phyloP scores from a whole-genome alignment of 108 stramenopile species.

The Bacterosira constricta region DNA sequence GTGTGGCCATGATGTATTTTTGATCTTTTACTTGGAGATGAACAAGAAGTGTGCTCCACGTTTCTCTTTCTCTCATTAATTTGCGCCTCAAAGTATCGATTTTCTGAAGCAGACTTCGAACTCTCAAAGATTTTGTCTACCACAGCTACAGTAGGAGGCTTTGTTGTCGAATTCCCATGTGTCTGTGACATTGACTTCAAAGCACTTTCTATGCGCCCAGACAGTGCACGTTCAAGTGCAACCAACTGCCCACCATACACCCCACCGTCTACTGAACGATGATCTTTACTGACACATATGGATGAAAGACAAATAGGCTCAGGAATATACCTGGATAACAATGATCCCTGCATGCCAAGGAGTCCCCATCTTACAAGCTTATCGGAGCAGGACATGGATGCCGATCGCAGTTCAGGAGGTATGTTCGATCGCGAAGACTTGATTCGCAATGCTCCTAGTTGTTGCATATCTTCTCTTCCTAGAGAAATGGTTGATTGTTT shows the following conservation, averaged over 20 bases:
- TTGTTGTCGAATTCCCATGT: not conserved
- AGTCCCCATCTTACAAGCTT: conserved; percentile 86
- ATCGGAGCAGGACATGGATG: conserved; percentile 91
- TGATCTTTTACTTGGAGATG: not conserved
- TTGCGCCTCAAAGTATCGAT: conserved; percentile 6
- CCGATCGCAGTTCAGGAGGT: conserved; percentile 66
- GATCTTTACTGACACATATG: conserved; percentile 72
- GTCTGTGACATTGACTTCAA: conserved; percentile 9
- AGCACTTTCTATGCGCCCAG: conserved; percentile 39
- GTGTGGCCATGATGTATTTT: not conserved
- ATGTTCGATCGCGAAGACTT: conserved; percentile 93
- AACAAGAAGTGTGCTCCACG: not conserved
- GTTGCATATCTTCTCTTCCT: conserved; percentile 68
- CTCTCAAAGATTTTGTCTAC: conserved; percentile 31
- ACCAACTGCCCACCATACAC: conserved; percentile 38
- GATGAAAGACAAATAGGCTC: conserved; percentile 62
- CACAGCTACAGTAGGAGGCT: conserved; percentile 53
- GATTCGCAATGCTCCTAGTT: conserved; percentile 75
- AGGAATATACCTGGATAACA: conserved; percentile 49
- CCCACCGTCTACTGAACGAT: conserved; percentile 37
- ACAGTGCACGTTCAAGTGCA: conserved; percentile 70
- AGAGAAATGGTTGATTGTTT: conserved; percentile 22
- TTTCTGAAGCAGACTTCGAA: conserved; percentile 42
- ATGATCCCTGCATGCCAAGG: conserved; percentile 79
- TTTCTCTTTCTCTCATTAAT: conserved; percentile 8